These are phyloP conservation scores for Globisporangium nagaii DNA, from an alignment of 352 stramenopile species.

Conservation along the genomic window DNA sequence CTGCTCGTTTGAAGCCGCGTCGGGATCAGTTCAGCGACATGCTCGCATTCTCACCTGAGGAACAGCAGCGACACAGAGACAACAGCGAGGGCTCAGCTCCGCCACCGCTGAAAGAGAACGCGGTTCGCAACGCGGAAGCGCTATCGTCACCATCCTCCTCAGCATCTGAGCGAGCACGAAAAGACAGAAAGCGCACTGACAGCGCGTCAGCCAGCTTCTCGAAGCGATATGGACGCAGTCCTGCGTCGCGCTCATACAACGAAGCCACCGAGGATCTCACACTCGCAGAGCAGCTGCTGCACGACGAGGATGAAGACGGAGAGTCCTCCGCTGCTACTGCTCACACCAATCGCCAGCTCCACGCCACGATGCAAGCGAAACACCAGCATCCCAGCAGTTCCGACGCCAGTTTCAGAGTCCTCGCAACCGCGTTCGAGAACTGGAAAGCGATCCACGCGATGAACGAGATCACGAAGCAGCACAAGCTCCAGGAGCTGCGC, in stretches of 20 bases:
- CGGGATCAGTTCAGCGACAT: constrained; percentile 45
- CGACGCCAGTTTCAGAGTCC: constrained; percentile 14
- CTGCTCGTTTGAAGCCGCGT: neutral
- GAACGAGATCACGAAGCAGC: constrained; percentile 21
- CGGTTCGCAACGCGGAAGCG: constrained; percentile 2
- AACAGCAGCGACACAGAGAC: neutral
- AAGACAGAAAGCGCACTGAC: neutral
- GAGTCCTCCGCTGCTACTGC: too few relatives aligned
- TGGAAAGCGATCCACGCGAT: constrained; percentile 35
- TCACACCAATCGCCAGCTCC: neutral
- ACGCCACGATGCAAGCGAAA: too few relatives aligned
- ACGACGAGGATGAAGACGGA: neutral
- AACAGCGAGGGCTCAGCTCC: neutral
- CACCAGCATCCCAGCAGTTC: neutral
- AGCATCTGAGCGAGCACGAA: neutral
- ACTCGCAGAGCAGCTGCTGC: neutral
- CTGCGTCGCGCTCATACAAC: neutral
- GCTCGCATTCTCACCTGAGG: constrained; percentile 15
- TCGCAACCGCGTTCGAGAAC: constrained; percentile 36
- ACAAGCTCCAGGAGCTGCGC: constrained; percentile 17
- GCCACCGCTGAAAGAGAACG: constrained; percentile 8
- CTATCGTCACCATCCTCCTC: neutral
- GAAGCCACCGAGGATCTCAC: constrained; percentile 1
- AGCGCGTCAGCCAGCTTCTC: neutral
- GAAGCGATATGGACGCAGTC: neutral